Percentiles rank a stretch among this genome's conserved stretches.
These are phyloP conservation scores for Annulohypoxylon stygium DNA, from an alignment of 495 filamentous ascomycete genomes.

Conservation along the genomic window DNA sequence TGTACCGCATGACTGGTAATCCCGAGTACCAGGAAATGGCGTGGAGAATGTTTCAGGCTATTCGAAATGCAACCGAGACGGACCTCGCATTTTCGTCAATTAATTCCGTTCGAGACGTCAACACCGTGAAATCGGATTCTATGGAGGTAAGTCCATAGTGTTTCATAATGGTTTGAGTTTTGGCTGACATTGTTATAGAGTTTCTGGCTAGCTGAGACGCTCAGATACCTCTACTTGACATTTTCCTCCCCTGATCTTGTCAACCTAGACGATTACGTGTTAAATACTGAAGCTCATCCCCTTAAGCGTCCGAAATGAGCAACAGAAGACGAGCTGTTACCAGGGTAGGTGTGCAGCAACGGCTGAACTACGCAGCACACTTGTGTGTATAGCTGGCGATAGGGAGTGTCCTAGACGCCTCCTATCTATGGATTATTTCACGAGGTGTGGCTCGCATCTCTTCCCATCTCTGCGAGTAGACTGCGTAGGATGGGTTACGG, in stretches of 20 bases:
- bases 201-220: constrained; percentile 75
- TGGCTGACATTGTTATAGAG: constrained; percentile 48
- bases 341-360: background rate
- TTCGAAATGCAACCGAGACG: constrained; percentile 71
- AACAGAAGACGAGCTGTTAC: background rate
- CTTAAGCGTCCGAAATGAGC: constrained; percentile 61
- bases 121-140: constrained; percentile 53
- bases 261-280: constrained; percentile 66
- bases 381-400: background rate
- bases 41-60: constrained; percentile 81
- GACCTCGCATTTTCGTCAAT: constrained; percentile 53
- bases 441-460: background rate
- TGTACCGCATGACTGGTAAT: constrained; percentile 81
- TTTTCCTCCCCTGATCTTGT: constrained; percentile 78
- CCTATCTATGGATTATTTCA: background rate
- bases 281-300: constrained; percentile 84
- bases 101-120: constrained; percentile 38
- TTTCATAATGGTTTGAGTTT: background rate
- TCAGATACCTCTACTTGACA: constrained; percentile 89
- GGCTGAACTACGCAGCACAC: background rate
- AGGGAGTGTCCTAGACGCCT: background rate
- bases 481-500: background rate
- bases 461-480: background rate
- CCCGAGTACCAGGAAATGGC: constrained; percentile 73
- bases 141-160: constrained; percentile 55